Conservation (phyloP, 139 green algal genomes). For the Closterium sp. region DNA sequence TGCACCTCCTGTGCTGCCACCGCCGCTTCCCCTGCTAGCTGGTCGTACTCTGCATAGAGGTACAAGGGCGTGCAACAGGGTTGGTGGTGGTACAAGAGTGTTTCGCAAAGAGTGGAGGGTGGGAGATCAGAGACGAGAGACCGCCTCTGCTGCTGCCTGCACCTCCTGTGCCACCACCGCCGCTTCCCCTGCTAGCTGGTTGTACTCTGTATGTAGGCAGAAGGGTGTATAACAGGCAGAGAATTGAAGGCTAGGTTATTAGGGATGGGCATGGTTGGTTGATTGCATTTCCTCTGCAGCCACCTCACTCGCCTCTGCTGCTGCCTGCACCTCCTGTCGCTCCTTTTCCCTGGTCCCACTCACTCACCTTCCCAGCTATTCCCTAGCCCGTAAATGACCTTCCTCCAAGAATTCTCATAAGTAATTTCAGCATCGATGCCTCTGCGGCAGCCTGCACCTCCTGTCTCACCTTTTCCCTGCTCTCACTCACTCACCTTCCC, state of each 20-base stretch:
- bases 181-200: slow-evolving; percentile 19
- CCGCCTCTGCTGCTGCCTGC: slow-evolving; percentile 18
- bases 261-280: neutral
- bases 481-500: too few species aligned
- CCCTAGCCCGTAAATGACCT: too few species aligned
- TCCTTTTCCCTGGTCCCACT: too few species aligned
- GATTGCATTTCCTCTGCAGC: too few species aligned
- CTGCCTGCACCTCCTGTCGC: slow-evolving; percentile 1
- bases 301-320: too few species aligned
- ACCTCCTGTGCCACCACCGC: slow-evolving; percentile 22
- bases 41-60: slow-evolving; percentile 22
- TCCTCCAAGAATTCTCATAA: too few species aligned
- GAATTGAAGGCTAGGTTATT: neutral
- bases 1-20: slow-evolving; percentile 26
- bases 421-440: slow-evolving; percentile 18
- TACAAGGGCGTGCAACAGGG: neutral
- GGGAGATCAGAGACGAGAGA: neutral
- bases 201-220: slow-evolving; percentile 13
- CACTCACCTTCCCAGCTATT: too few species aligned
- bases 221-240: too few species aligned
- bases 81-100: neutral
- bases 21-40: slow-evolving; percentile 23
- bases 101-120: too few species aligned
- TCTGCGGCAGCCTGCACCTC: neutral
- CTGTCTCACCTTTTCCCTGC: too few species aligned